Conservation (phyloP, 257 asterid genomes). For the Gentiana straminea region DNA sequence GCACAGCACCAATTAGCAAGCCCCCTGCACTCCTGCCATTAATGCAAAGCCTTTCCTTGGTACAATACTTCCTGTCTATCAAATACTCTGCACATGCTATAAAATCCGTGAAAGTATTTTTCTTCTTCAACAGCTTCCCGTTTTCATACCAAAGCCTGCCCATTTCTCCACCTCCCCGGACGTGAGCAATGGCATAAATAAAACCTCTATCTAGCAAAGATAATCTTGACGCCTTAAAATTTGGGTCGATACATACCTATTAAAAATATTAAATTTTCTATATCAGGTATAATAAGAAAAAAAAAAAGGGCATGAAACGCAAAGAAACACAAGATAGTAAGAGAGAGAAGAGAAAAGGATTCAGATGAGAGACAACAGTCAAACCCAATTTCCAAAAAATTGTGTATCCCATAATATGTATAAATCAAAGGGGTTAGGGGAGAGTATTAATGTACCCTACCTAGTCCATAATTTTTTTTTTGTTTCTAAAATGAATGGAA, state of each 20-base stretch:
- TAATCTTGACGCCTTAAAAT: slow-evolving; percentile 68
- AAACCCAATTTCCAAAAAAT: too few species aligned
- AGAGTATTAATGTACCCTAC: too few species aligned
- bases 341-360: background rate
- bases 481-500: too few species aligned
- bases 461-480: too few species aligned
- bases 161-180: slow-evolving; percentile 99
- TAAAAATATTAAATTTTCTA: slow-evolving; percentile 8
- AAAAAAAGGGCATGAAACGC: background rate
- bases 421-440: too few species aligned
- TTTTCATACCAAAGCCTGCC: slow-evolving; percentile 96
- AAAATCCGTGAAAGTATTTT: slow-evolving; percentile 85
- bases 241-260: slow-evolving; percentile 76
- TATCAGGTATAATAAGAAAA: background rate
- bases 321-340: background rate
- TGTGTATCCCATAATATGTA: too few species aligned
- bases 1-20: slow-evolving; percentile 83
- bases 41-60: slow-evolving; percentile 78
- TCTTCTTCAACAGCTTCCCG: slow-evolving; percentile 84
- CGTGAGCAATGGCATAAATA: slow-evolving; percentile 62
- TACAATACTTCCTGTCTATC: slow-evolving; percentile 67
- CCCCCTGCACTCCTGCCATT: slow-evolving; percentile 99
- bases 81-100: slow-evolving; percentile 76
- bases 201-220: slow-evolving; percentile 89
- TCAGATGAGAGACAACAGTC: background rate